Conservation (phyloP, 305 asterid genomes). For the Fraxinus greggii region DNA sequence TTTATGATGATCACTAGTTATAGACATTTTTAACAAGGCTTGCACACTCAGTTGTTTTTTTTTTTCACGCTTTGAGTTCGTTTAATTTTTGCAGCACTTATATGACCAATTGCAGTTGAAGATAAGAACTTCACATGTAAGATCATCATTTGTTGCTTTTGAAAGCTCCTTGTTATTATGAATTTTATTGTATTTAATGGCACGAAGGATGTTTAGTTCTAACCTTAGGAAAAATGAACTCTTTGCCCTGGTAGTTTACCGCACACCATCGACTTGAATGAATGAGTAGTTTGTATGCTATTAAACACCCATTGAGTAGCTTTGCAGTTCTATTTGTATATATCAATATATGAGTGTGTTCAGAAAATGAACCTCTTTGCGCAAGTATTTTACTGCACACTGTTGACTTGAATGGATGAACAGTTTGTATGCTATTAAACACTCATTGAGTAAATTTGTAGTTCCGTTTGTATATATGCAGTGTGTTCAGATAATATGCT, state of each 20-base stretch:
- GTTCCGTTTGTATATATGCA: conserved; percentile 2
- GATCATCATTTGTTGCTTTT: conserved; percentile 29
- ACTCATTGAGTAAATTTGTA: background rate
- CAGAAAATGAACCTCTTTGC: background rate
- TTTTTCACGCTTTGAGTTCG: conserved; percentile 15
- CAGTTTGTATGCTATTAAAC: background rate
- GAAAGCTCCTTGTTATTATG: conserved; percentile 14
- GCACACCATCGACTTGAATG: background rate
- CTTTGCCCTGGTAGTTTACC: background rate
- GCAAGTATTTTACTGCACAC: background rate
- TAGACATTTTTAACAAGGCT: conserved; percentile 13
- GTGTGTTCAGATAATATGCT: conserved; percentile 1
- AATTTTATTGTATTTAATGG: background rate
- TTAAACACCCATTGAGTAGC: background rate
- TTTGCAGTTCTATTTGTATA: background rate
- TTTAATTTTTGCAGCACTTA: conserved; percentile 58
- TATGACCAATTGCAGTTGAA: conserved; percentile 87
- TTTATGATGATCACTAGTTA: conserved; percentile 1
- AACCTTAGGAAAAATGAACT: background rate
- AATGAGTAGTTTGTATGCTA: background rate
- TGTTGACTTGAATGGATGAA: background rate
- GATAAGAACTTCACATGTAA: conserved; percentile 85
- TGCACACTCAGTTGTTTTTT: conserved; percentile 15
- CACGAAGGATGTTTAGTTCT: background rate
- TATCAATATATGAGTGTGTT: background rate